Evolutionary conservation across 495 filamentous ascomycete genomes (phyloP).

Genomic region (Achaetomiella virescens): DNA sequence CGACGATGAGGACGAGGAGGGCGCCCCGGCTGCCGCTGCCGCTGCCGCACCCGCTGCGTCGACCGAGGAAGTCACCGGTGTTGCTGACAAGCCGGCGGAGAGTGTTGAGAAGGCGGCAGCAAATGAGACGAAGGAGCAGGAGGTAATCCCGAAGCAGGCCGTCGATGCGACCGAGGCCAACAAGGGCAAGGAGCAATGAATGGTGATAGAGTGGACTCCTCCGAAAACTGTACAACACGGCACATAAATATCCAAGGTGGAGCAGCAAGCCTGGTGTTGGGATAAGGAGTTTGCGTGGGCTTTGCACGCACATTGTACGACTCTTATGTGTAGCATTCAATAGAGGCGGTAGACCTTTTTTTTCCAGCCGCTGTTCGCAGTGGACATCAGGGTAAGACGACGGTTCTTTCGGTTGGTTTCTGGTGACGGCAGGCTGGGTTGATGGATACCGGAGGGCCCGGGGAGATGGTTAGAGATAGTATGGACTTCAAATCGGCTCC

Average conservation of each 20-base stretch:
- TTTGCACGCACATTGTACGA: constrained; percentile 11
- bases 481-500: no score
- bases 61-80: constrained; percentile 1
- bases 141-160: constrained; percentile 16
- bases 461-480: no score
- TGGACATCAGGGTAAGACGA: no score
- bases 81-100: neutral
- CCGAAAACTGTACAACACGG: constrained; percentile 2
- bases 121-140: constrained; percentile 7
- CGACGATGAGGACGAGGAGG: constrained; percentile 62
- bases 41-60: constrained; percentile 9
- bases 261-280: neutral
- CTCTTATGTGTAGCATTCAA: constrained; percentile 18
- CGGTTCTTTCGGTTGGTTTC: no score
- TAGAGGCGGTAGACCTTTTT: constrained; percentile 12
- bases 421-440: no score
- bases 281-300: neutral
- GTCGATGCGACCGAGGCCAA: constrained; percentile 27
- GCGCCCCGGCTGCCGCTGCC: constrained; percentile 9
- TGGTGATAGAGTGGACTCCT: neutral
- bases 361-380: neutral
- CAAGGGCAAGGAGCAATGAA: constrained; percentile 21
- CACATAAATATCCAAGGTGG: neutral
- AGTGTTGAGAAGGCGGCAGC: constrained; percentile 3
- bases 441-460: no score